Percentiles rank a stretch among this genome's conserved stretches.
phyloP scores from a whole-genome alignment of 75 land plant genomes.

The Pinus tabuliformis region DNA sequence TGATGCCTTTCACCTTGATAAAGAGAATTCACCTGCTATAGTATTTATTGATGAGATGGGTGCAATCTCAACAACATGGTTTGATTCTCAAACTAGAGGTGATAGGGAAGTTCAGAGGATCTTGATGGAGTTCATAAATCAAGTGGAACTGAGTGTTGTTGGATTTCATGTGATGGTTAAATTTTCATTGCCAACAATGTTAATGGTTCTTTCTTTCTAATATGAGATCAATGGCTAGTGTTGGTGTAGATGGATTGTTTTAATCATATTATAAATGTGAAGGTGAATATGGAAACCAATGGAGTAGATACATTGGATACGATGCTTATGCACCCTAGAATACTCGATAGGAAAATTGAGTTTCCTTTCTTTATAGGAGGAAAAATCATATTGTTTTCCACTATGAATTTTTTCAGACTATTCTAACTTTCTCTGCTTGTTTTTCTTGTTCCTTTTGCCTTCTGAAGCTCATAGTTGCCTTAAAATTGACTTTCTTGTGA shows the following conservation, averaged over 20 bases:
- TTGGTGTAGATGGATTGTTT: constrained; percentile 74
- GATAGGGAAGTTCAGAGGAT: constrained; percentile 93
- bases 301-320: constrained; percentile 84
- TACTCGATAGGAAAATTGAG: constrained; percentile 88
- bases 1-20: constrained; percentile 85
- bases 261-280: constrained; percentile 89
- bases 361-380: constrained; percentile 87
- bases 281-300: constrained; percentile 92
- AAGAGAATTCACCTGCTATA: constrained; percentile 91
- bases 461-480: too few species aligned
- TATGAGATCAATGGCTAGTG: too few species aligned
- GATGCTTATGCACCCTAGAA: constrained; percentile 76
- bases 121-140: constrained; percentile 91
- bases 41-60: constrained; percentile 89
- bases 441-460: too few species aligned
- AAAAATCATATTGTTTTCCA: constrained; percentile 90
- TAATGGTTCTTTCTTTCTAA: too few species aligned
- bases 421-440: too few species aligned
- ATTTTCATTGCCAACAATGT: too few species aligned
- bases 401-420: too few species aligned
- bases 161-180: neutral
- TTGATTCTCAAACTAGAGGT: constrained; percentile 97
- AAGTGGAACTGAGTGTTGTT: constrained; percentile 27
- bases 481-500: too few species aligned
- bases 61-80: constrained; percentile 87